These are phyloP conservation scores for Aspergillus sp. DNA, from an alignment of 2,329 filamentous ascomycete genomes.

Conservation along the genomic window DNA sequence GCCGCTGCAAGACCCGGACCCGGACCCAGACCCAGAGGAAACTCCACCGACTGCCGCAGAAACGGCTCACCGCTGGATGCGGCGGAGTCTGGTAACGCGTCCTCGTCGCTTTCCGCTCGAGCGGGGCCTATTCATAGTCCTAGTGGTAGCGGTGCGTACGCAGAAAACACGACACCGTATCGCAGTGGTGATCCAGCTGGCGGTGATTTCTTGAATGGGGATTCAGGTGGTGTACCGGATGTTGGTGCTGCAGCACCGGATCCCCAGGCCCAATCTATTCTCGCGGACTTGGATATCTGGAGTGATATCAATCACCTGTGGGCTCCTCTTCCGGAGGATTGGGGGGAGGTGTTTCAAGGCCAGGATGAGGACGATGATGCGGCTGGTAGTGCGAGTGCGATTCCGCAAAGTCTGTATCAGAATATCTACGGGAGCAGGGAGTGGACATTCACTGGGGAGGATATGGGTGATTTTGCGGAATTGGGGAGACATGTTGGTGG, in stretches of 20 bases:
- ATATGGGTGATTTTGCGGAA: not conserved
- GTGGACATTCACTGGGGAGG: not conserved
- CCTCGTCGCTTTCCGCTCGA: too few species aligned
- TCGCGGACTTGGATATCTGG: not conserved
- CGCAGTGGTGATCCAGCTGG: not conserved
- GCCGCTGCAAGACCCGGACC: too few species aligned
- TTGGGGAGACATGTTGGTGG: not conserved
- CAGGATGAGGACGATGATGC: too few species aligned
- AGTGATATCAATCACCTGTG: not conserved
- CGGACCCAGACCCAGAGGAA: too few species aligned
- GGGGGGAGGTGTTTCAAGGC: not conserved
- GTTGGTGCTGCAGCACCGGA: not conserved
- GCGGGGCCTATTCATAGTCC: too few species aligned
- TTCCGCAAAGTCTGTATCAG: not conserved
- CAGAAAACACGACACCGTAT: not conserved
- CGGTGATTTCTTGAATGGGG: not conserved
- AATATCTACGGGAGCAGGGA: not conserved
- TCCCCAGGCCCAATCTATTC: not conserved
- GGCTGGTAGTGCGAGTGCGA: not conserved
- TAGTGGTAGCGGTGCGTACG: too few species aligned
- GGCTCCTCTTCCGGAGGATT: not conserved
- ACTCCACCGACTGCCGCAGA: too few species aligned
- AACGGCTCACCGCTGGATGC: too few species aligned
- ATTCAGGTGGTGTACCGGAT: not conserved
- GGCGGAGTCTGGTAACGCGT: too few species aligned